Evolutionary conservation across 306 rosid genomes (phyloP).

Genomic region (Quercus bicolor): DNA sequence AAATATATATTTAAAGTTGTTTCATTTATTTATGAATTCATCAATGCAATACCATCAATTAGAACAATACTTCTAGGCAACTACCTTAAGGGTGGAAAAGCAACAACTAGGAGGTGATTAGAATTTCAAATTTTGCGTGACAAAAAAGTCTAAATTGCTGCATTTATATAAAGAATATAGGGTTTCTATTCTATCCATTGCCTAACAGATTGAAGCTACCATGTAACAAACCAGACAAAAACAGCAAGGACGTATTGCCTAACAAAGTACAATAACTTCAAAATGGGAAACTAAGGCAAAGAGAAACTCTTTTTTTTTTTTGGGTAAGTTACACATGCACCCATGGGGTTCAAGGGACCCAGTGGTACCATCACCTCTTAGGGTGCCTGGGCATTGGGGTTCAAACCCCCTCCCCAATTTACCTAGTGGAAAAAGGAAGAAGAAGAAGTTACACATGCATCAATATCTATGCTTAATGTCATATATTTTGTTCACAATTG

Average conservation of each 20-base stretch:
- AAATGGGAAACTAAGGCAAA: neutral
- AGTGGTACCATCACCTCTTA: too few relatives aligned
- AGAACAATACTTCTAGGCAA: conserved; percentile 17
- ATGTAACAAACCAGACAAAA: neutral
- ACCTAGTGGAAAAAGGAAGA: too few relatives aligned
- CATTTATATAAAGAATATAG: conserved; percentile 2
- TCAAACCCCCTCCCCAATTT: too few relatives aligned
- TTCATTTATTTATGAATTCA: neutral
- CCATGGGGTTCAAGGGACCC: too few relatives aligned
- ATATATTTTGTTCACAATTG: too few relatives aligned
- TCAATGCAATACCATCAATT: conserved; percentile 11
- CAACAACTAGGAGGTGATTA: neutral
- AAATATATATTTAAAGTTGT: conserved; percentile 12
- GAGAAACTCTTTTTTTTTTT: neutral
- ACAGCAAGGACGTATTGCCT: neutral
- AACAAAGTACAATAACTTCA: neutral
- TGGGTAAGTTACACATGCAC: too few relatives aligned
- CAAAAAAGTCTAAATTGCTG: neutral
- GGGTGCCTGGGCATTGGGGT: too few relatives aligned
- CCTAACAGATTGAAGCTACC: conserved; percentile 19
- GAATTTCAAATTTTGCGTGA: neutral
- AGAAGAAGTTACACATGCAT: too few relatives aligned
- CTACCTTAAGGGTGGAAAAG: neutral
- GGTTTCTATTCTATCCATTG: conserved; percentile 2
- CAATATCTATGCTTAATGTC: too few relatives aligned